These are phyloP conservation scores for Leucocoprinus birnbaumii DNA, from an alignment of 768 basidiomycete genomes.

Conservation along the genomic window DNA sequence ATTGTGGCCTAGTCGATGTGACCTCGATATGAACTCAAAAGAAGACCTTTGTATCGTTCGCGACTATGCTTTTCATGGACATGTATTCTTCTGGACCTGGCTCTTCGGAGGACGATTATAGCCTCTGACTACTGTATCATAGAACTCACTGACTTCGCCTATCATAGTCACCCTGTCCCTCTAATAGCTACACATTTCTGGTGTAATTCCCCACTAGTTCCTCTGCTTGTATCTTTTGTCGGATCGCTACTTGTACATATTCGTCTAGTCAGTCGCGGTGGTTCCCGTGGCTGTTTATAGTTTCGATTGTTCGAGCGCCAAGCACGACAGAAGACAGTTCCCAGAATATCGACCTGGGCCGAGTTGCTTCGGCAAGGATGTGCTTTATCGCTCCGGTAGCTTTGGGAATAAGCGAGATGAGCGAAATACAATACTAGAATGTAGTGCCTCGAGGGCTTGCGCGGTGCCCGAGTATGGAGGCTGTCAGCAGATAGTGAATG, in stretches of 20 bases:
- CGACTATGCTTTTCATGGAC: conserved; percentile 1
- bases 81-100: conserved; percentile 6
- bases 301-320: neutral
- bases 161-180: neutral
- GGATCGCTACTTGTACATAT: neutral
- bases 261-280: neutral
- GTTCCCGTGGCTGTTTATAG: neutral
- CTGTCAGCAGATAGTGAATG: too few relatives aligned
- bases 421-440: neutral
- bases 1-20: conserved; percentile 31
- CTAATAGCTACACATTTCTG: neutral
- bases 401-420: neutral
- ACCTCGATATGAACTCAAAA: neutral
- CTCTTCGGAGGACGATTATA: conserved; percentile 4
- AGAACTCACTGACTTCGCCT: neutral
- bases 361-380: too few relatives aligned
- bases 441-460: neutral
- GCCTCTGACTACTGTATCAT: conserved; percentile 10
- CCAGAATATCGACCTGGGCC: too few relatives aligned
- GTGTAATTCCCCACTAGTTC: neutral
- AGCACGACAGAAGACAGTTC: neutral
- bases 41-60: neutral
- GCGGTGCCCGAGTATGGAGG: neutral
- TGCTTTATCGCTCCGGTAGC: neutral
- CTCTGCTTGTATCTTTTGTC: neutral